Evolutionary conservation across 805 yeast genomes (phyloP), one percentile per base, ranked within the genome.

Genomic region (Myxozyma mucilagina): DNA sequence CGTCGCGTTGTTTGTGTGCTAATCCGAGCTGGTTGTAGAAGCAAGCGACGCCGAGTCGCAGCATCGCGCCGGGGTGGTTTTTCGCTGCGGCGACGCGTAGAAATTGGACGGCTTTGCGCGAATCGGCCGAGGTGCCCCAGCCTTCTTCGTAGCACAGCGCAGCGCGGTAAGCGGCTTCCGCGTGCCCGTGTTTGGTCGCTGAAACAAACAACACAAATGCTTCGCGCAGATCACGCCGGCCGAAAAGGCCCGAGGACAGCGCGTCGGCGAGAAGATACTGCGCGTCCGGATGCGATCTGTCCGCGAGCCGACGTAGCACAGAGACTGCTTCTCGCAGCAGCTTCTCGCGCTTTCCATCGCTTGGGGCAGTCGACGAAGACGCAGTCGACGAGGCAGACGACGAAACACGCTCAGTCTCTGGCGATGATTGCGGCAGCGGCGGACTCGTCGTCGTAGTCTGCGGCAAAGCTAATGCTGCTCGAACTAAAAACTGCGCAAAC

Each of bases 21-120:
- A 93, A 72, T 0, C 98, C 97, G 93, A 93, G 86, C 62, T 87
- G 80, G 4, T 89, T 85, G 70, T 90, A 84, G 74, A 87, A 94
- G 42, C 90, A 87, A 68, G 92, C 90, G 47, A 90, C 79, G 3
- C 98, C 99, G 65, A 91, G 78, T 72, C 92, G 89, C 77, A 87
- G 88, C 96, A 93, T 90, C 4, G 98, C 97, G n/a, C 96, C 92
- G 0, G 97, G 91, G 73, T 93, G 99, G 70, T 89, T 90, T 72
- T 88, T 87, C 36, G 91, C 82, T 0, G 98, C 96, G 0, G 98
- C 97, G 70, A 85, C 85, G 71, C 87, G 87, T 60, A 90, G 76
- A 72, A 86, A 90, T 67, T 90, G 96, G 7, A 90, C 77, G 0
- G 96, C 91, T 69, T 90, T 87, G 59, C 96, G 82, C 0, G 96